Percentiles rank a stretch among this genome's conserved stretches.
Evolutionary conservation across 2,329 filamentous ascomycete genomes (phyloP).

Genomic region (Pseudopithomyces chartarum): DNA sequence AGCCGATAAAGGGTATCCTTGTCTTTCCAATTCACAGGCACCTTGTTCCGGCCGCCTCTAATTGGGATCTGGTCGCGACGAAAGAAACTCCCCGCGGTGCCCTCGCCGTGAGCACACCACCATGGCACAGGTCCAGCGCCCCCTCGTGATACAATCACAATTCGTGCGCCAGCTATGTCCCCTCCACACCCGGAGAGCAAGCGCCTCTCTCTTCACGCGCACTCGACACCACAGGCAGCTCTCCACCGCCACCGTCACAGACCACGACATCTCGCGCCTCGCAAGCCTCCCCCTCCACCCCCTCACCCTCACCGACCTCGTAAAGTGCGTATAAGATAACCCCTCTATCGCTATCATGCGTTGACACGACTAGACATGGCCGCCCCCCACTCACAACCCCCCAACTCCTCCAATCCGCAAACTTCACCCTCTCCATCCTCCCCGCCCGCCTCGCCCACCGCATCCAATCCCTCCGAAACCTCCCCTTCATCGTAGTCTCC

Average conservation of each 20-base stretch:
- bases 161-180: slow-evolving; percentile 42
- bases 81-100: not conserved
- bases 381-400: slow-evolving; percentile 81
- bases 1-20: too few species aligned
- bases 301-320: slow-evolving; percentile 83
- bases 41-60: too few species aligned
- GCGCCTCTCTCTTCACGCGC: slow-evolving; percentile 22
- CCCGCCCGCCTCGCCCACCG: slow-evolving; percentile 91
- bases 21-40: too few species aligned
- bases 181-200: slow-evolving; percentile 22
- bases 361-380: slow-evolving; percentile 62
- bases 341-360: not conserved
- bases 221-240: slow-evolving; percentile 23
- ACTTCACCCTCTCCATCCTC: slow-evolving; percentile 91
- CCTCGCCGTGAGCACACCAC: not conserved
- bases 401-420: slow-evolving; percentile 85
- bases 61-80: not conserved
- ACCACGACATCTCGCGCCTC: slow-evolving; percentile 78
- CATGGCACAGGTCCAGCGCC: slow-evolving; percentile 41
- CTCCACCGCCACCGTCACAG: slow-evolving; percentile 56
- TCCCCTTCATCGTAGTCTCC: slow-evolving; percentile 98
- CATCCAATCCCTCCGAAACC: slow-evolving; percentile 88
- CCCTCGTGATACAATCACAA: slow-evolving; percentile 43
- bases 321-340: slow-evolving; percentile 68
- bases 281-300: slow-evolving; percentile 79